These are phyloP conservation scores for Blastobotrys attinorum DNA, from an alignment of 805 yeast species.

Conservation along the genomic window DNA sequence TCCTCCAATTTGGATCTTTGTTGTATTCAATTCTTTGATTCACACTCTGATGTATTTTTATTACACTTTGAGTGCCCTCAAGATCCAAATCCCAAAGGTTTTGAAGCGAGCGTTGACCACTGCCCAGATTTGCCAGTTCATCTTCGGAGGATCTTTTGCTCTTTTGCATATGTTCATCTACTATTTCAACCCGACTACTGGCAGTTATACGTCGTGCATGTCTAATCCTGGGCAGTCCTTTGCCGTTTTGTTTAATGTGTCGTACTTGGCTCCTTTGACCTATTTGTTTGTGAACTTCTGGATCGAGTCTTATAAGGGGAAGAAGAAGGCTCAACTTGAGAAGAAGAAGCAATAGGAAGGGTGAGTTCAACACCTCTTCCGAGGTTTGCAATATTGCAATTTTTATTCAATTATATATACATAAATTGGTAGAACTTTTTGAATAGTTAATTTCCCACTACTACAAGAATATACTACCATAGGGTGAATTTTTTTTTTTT, in stretches of 20 bases:
- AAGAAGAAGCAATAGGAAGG: too few species aligned
- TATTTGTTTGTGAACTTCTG: conserved; percentile 57
- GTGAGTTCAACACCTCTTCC: too few species aligned
- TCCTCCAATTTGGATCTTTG: conserved; percentile 76
- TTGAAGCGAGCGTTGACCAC: conserved; percentile 56
- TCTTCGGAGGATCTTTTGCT: conserved; percentile 64
- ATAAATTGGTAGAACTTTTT: too few species aligned
- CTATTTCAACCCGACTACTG: conserved; percentile 43
- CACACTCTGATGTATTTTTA: conserved; percentile 70
- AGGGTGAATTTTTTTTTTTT: too few species aligned
- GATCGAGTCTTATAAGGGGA: conserved; percentile 33
- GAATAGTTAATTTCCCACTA: too few species aligned
- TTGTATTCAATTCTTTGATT: conserved; percentile 70
- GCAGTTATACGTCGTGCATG: conserved; percentile 42
- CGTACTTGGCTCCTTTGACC: conserved; percentile 61
- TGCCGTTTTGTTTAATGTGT: conserved; percentile 54
- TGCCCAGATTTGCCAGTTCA: conserved; percentile 61
- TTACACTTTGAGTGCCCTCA: conserved; percentile 52
- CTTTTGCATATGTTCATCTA: conserved; percentile 52
- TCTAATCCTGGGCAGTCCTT: conserved; percentile 51
- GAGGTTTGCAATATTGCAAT: too few species aligned
- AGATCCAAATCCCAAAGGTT: conserved; percentile 47
- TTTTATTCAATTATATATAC: too few species aligned
- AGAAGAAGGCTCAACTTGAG: too few species aligned
- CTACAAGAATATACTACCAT: too few species aligned